Conservation (phyloP, 140 eudicot species). For the Senecio squalidus region DNA sequence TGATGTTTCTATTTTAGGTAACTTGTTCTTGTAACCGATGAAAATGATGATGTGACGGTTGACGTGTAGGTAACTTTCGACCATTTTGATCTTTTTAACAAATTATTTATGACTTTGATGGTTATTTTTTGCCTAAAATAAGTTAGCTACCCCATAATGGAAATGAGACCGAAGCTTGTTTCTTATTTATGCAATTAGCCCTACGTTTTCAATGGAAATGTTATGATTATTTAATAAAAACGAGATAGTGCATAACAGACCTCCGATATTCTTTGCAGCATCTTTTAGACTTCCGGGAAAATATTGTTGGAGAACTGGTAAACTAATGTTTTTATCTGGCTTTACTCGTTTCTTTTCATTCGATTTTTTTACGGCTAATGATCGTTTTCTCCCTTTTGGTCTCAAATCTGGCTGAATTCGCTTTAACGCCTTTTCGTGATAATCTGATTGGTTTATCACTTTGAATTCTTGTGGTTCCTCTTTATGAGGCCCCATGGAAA, state of each 20-base stretch:
- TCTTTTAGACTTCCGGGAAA: conserved; percentile 75
- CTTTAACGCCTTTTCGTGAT: conserved; percentile 19
- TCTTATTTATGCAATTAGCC: neutral
- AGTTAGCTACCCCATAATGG: neutral
- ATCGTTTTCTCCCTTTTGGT: conserved; percentile 32
- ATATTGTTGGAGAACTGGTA: conserved; percentile 58
- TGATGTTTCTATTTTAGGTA: neutral
- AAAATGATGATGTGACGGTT: neutral
- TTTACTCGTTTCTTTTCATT: conserved; percentile 41
- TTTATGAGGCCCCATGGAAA: conserved; percentile 43
- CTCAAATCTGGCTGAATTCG: conserved; percentile 27
- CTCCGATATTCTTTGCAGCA: conserved; percentile 67
- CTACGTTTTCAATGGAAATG: too few species aligned
- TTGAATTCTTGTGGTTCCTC: conserved; percentile 61
- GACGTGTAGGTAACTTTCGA: neutral
- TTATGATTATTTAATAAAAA: conserved; percentile 5
- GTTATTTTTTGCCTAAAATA: neutral
- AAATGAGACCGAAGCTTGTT: neutral
- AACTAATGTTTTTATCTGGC: conserved; percentile 45
- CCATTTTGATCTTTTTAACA: neutral
- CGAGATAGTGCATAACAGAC: conserved; percentile 37
- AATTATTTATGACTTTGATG: neutral
- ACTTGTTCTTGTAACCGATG: neutral
- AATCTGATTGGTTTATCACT: conserved; percentile 29
- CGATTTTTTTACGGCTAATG: conserved; percentile 24